Percentiles rank a stretch among this genome's conserved stretches.
phyloP scores from a whole-genome alignment of 441 rosid species.

The Syzygium syzygioides region DNA sequence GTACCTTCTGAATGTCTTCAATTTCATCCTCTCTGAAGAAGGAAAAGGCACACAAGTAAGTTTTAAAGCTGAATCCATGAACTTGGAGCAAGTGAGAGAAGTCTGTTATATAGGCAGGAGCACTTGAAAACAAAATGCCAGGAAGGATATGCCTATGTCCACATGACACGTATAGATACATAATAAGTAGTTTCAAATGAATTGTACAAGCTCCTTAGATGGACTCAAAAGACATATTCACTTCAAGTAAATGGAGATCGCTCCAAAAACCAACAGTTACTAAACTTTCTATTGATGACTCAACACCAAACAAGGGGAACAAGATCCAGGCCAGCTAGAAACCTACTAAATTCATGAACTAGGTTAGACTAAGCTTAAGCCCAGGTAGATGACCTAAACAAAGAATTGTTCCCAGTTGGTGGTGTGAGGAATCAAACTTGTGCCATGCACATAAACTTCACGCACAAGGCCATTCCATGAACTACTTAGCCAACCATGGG shows the following conservation, averaged over 20 bases:
- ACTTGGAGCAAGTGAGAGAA: neutral
- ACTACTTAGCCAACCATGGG: neutral
- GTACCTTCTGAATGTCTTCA: slow-evolving; percentile 98
- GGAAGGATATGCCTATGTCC: neutral
- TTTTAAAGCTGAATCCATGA: neutral
- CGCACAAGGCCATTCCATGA: neutral
- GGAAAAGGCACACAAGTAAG: neutral
- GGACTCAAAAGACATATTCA: neutral
- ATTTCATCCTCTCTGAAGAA: slow-evolving; percentile 91
- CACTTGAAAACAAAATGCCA: neutral
- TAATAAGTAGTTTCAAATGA: neutral
- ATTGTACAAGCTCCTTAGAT: neutral
- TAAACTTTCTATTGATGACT: neutral
- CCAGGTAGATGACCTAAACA: neutral
- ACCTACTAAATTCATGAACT: neutral
- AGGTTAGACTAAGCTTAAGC: neutral
- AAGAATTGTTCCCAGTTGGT: neutral
- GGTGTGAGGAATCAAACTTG: neutral
- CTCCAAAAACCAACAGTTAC: neutral
- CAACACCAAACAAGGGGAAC: neutral
- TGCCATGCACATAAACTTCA: neutral
- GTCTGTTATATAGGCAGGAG: neutral
- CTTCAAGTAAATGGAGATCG: neutral
- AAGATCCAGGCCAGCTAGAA: neutral
- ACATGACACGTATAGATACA: neutral